Evolutionary conservation across 2,329 filamentous ascomycete species (phyloP), one percentile per base, ranked within the genome.

Genomic region (Trematosphaeria pertusa): DNA sequence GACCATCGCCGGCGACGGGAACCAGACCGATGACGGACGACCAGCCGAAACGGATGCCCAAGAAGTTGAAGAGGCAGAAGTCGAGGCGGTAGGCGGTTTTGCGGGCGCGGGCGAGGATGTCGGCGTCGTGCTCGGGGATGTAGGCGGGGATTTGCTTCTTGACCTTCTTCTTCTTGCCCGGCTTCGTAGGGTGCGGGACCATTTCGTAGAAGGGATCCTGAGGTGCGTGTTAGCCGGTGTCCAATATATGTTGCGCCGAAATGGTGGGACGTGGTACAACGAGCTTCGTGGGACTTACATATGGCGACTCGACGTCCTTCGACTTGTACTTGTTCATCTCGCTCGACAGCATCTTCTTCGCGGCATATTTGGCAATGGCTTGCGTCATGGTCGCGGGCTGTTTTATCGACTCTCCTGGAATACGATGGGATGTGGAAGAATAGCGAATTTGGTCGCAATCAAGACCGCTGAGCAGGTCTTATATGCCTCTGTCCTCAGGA

Each of bases 171-270:
- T 81, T 79, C 70, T 91, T 95, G 62, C 84, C 85, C 19, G 86
- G 84, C 43, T 78, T 83, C 53, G 85, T 82, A 7, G 88, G 89
- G 32, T 92, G 87, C 17, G 87, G 85, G 26, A 96, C 85, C 58
- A 85, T 80, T 70, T 96, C 90, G 63, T 92, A 96, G 75, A 91
- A 96, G 5, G 92, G 91, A 68, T 97, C 92, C 89, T 97, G 62
- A 7, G 36, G 21, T 18, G 43, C 28, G 26, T 37, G 46, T 55
- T 26, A 52, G 42, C 31, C 19, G 20, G 45, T 35, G 24, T 43
- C 34, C 3, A 17, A 37, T 17, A 35, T 28, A 33, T 36, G 38
- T 43, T 36, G 10, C 10, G 15, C 30, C 15, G 14, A 19, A 15
- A 24, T 32, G 19, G 18, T 54, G 26, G 50, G 11, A 24, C 22